These are phyloP conservation scores for Coleophoma eucalyptorum DNA, from an alignment of 2,329 filamentous ascomycete species.

Conservation along the genomic window DNA sequence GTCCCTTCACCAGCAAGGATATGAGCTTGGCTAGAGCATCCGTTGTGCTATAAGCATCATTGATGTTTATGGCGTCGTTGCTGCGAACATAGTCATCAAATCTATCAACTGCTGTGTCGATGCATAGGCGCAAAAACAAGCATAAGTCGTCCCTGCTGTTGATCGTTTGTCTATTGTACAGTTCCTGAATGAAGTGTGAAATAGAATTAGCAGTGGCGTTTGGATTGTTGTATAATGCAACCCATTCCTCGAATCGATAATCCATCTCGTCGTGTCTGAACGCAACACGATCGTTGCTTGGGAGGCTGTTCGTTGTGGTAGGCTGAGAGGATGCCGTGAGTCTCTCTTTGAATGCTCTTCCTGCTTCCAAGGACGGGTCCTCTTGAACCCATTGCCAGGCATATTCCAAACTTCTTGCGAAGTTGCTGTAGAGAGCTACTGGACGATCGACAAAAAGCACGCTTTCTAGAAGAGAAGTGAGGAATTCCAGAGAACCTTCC, in stretches of 20 bases:
- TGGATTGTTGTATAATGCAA: conserved; percentile 74
- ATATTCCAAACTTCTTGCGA: conserved; percentile 76
- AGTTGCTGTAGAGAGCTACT: conserved; percentile 78
- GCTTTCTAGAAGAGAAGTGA: conserved; percentile 76
- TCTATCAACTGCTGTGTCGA: conserved; percentile 74
- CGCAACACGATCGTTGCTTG: conserved; percentile 50
- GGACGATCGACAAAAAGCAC: conserved; percentile 76
- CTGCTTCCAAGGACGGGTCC: conserved; percentile 61
- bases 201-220: conserved; percentile 69
- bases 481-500: conserved; percentile 69
- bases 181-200: conserved; percentile 76
- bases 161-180: conserved; percentile 72
- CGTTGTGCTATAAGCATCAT: conserved; percentile 55
- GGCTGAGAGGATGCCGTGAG: conserved; percentile 50
- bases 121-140: conserved; percentile 73
- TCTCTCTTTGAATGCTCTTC: conserved; percentile 67
- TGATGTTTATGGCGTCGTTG: conserved; percentile 54
- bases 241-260: conserved; percentile 96
- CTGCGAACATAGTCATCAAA: conserved; percentile 68
- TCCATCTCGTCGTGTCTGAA: conserved; percentile 79
- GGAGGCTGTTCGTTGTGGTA: conserved; percentile 29
- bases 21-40: conserved; percentile 84
- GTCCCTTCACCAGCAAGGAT: conserved; percentile 69
- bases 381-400: conserved; percentile 79
- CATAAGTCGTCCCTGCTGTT: conserved; percentile 72